These are phyloP conservation scores for Discostella stelligeroides DNA, from an alignment of 108 stramenopile species.

Conservation along the genomic window DNA sequence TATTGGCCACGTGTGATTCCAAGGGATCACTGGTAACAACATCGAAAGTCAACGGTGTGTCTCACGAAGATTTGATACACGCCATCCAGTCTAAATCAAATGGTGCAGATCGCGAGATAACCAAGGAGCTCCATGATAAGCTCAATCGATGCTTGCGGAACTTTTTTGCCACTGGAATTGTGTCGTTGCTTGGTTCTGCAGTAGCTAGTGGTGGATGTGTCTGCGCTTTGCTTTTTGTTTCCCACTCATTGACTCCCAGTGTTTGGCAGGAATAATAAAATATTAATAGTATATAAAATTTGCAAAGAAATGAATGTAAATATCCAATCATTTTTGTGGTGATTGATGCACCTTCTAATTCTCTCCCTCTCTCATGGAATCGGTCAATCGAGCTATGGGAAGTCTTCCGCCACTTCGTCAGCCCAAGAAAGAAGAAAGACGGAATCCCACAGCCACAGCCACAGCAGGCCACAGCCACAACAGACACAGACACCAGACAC, in stretches of 20 bases:
- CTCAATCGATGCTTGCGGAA: conserved; percentile 29
- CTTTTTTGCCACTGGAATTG: conserved; percentile 20
- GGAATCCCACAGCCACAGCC: too few species aligned
- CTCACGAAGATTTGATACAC: conserved; percentile 33
- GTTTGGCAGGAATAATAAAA: conserved; percentile 3
- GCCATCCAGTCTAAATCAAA: conserved; percentile 27
- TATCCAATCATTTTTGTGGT: too few species aligned
- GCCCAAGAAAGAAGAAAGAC: too few species aligned
- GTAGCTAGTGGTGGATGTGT: conserved; percentile 20
- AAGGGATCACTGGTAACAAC: conserved; percentile 38
- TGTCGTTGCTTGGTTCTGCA: conserved; percentile 18
- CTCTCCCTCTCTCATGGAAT: too few species aligned
- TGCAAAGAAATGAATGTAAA: too few species aligned
- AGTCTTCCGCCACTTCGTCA: too few species aligned
- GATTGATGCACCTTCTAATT: too few species aligned
- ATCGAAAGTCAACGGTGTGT: conserved; percentile 2
- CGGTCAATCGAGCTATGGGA: too few species aligned
- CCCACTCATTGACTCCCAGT: conserved; percentile 27
- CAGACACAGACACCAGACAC: too few species aligned
- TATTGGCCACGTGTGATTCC: conserved; percentile 40
- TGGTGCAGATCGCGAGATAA: conserved; percentile 14
- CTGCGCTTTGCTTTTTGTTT: conserved; percentile 20
- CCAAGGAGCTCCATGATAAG: conserved; percentile 32
- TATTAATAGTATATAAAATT: too few species aligned
- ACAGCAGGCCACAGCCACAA: too few species aligned